These are phyloP conservation scores for Aureobasidium sp. DNA, from an alignment of 2,329 filamentous ascomycete species.

Conservation along the genomic window DNA sequence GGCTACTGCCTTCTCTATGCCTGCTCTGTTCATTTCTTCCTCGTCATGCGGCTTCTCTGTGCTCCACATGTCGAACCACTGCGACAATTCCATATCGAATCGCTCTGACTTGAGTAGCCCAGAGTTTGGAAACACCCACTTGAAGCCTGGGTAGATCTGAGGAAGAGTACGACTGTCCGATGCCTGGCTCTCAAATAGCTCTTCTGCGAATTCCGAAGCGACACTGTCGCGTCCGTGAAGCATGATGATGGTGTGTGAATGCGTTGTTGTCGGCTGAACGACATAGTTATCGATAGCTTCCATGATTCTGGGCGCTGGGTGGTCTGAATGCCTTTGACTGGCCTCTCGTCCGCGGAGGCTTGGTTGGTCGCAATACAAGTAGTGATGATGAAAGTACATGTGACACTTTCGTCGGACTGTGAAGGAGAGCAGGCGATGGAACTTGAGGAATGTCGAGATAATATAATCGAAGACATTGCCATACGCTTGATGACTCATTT, in stretches of 20 bases:
- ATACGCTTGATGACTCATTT: neutral
- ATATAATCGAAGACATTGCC: neutral
- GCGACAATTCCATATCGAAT: constrained; percentile 23
- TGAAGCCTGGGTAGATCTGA: constrained; percentile 25
- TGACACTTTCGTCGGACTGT: neutral
- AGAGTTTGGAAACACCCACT: constrained; percentile 31
- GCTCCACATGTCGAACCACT: constrained; percentile 32
- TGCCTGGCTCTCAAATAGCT: constrained; percentile 32
- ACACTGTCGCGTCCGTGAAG: constrained; percentile 39
- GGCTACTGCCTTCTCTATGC: neutral
- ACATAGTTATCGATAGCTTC: neutral
- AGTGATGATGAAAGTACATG: neutral
- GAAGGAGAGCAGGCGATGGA: neutral
- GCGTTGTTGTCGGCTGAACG: constrained; percentile 16
- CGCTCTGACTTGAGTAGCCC: constrained; percentile 17
- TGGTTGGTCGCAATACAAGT: neutral
- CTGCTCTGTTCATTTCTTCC: constrained; percentile 12
- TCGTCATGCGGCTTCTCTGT: constrained; percentile 22
- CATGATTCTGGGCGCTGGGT: neutral
- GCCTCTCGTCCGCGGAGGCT: neutral
- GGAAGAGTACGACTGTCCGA: constrained; percentile 22
- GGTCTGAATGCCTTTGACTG: neutral
- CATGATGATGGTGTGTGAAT: constrained; percentile 40
- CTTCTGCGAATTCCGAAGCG: constrained; percentile 30
- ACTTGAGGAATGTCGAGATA: neutral